Evolutionary conservation across 2,329 filamentous ascomycete genomes (phyloP).

Genomic region (Seiridium cupressi): DNA sequence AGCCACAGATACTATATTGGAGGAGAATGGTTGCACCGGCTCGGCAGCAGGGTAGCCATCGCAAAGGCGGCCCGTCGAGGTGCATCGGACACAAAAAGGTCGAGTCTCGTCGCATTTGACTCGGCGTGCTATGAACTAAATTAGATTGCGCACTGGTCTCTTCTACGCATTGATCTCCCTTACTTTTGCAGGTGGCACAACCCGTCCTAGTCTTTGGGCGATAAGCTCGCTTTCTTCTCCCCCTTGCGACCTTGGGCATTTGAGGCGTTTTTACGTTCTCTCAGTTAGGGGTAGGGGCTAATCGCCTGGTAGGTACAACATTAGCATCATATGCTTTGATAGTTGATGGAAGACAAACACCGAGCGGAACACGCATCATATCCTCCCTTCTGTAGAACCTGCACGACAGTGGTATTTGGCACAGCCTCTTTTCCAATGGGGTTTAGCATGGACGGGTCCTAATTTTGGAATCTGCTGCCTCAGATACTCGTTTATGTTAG

Average conservation of each 20-base stretch:
- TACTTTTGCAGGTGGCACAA: constrained; percentile 9
- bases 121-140: constrained; percentile 2
- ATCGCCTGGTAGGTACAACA: too few species aligned
- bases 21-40: not conserved
- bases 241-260: constrained; percentile 10
- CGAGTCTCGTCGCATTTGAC: constrained; percentile 11
- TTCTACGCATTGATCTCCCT: not conserved
- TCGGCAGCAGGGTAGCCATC: constrained; percentile 4
- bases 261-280: not conserved
- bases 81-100: constrained; percentile 7
- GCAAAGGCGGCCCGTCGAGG: constrained; percentile 3
- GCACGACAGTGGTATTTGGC: too few species aligned
- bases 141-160: not conserved
- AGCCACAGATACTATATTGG: not conserved
- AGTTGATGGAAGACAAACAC: too few species aligned
- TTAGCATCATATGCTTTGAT: too few species aligned
- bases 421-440: too few species aligned
- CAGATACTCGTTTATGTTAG: not conserved
- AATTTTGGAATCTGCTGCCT: not conserved
- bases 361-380: too few species aligned
- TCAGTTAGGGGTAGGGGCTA: too few species aligned
- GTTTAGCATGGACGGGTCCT: too few species aligned
- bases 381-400: too few species aligned
- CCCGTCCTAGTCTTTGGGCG: constrained; percentile 9
- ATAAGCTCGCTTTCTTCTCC: constrained; percentile 8